Base-by-base conservation (phyloP, 2,329 filamentous ascomycete species). In the Sarocladium kiliense region DNA sequence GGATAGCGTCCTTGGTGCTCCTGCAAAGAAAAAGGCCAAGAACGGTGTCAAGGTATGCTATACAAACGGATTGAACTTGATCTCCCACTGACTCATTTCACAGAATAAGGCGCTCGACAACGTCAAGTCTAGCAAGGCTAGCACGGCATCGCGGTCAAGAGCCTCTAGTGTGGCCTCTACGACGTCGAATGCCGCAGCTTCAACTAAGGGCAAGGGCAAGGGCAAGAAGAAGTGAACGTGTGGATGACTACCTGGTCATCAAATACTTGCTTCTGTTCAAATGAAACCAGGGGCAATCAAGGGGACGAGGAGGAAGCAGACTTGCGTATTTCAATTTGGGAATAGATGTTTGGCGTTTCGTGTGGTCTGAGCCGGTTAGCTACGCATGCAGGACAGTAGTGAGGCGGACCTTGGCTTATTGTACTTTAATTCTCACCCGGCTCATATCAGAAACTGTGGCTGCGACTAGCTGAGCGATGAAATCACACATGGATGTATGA, bases 101-200 rank as follows among this genome's bases (percentile, higher is more conserved):
- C 68, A 97, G 92, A 96, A 97, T 72, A 97, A 97, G 75, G 86
- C 90, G 54, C 82, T 97, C 49, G 94, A 97, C 63, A 89, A 86
- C 47, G 84, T 96, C 66, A 97, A 97, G 72, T 85, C 81, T 56
- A 89, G 83, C 73, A 94, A 92, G 70, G 81, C 83, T 51, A 88
- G 82, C 56, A 94, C 91, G 1, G 81, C 87, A 3, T 80, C 86
- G 4, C 88, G 87, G 0, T 97, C 92, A 21, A 82, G 94, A 59
- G 92, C 92, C 16, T 93, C 87, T 4, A 97, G 94, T 68, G 91
- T 97, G 25, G 85, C 83, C 30, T 96, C 92, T 1, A 89, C 82
- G 44, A 80, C 78, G 36, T 88, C 87, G 4, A 62, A 64, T 55
- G 57, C 55, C 3, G 57, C 53, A 14, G 58, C 73, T 12, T 51